Evolutionary conservation across 768 basidiomycete genomes (phyloP), one percentile per base, ranked within the genome.

Genomic region (Postia placenta): DNA sequence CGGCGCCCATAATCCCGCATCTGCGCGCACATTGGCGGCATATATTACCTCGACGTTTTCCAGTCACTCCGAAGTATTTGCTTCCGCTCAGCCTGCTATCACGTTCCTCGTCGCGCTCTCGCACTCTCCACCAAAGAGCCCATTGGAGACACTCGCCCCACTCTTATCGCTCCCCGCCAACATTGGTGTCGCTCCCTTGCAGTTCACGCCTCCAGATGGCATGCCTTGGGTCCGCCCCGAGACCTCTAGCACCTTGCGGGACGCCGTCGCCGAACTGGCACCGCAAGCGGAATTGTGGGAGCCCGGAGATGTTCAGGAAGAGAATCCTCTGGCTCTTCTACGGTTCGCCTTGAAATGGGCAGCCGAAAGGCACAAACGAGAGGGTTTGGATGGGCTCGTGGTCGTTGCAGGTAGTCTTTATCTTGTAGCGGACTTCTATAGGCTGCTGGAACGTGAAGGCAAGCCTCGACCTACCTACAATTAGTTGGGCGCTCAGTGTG

Each of bases 211-310:
- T 3, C 88, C 92, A 0, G 87, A 84, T 2, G 89, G 85, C 2
- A 98, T 99, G 96, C 91, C 94, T 0, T 99, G 96, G 96, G 83
- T 98, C 22, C 76, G 71, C 30, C 69, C 83, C 3, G 83, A 85
- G 0, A 62, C 78, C 5, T 72, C 77, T 3, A 63, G 63, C 2
- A 76, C 78, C 42, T 56, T 94, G 46, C 66, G 60, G 19, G 66
- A 67, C 14, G 74, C 70, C 0, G 78, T 83, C 17, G 52, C 50
- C 38, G 53, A 53, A 26, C 66, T 84, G 4, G 61, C 69, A 3
- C 74, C 76, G 4, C 66, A 65, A n/a, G 70, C 69, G 37, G 69
- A 75, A 15, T 50, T 81, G 4, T 83, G 76, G 77, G 57, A 67
- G 19, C 60, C 67, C 25, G 64, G 57, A 20, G 67, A 64, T 44